These are phyloP conservation scores for Agaricus bisporus DNA, from an alignment of 768 basidiomycete species.

Conservation along the genomic window DNA sequence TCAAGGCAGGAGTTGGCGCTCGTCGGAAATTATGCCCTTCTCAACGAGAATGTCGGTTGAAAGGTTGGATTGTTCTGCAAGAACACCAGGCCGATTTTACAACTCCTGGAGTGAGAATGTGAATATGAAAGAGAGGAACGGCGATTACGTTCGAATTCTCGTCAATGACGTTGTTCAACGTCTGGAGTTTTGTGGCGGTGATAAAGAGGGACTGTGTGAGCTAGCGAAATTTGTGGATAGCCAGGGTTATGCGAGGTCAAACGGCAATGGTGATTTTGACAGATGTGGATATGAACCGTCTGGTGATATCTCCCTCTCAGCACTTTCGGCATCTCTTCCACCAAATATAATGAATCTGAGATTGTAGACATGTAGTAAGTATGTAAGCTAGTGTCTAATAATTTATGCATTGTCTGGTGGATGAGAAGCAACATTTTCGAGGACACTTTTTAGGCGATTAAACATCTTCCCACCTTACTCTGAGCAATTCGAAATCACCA, in stretches of 20 bases:
- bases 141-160: conserved; percentile 60
- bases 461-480: too few relatives aligned
- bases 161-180: conserved; percentile 72
- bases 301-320: too few relatives aligned
- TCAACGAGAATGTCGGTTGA: conserved; percentile 72
- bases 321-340: not conserved
- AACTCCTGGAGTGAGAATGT: not conserved
- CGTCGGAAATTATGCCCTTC: conserved; percentile 67
- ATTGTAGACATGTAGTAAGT: too few relatives aligned
- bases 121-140: conserved; percentile 6
- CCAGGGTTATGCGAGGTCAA: conserved; percentile 59
- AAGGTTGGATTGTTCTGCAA: conserved; percentile 36
- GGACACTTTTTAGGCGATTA: too few relatives aligned
- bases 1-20: conserved; percentile 40
- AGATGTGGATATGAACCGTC: conserved; percentile 29
- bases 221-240: conserved; percentile 62
- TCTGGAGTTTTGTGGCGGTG: conserved; percentile 52
- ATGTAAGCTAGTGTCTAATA: too few relatives aligned
- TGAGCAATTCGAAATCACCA: too few relatives aligned
- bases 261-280: conserved; percentile 70
- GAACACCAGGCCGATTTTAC: not conserved
- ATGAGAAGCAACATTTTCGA: too few relatives aligned
- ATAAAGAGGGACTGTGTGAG: conserved; percentile 52
- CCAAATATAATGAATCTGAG: too few relatives aligned
- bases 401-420: too few relatives aligned